Evolutionary conservation across 495 filamentous ascomycete species (phyloP).

Genomic region (Lepidopterella palustris): DNA sequence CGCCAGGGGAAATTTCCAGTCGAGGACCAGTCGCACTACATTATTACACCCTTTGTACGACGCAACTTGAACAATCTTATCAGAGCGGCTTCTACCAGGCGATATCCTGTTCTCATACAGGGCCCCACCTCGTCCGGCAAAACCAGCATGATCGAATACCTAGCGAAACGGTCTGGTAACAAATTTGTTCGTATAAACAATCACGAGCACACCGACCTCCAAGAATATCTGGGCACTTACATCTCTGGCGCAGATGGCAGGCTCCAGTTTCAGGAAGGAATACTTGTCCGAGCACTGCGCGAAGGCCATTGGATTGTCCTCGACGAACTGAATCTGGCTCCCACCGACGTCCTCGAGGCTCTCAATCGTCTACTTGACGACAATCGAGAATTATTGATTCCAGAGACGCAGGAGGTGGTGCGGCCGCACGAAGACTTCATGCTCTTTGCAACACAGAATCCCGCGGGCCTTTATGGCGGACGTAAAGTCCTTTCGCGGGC

Average conservation of each 20-base stretch:
- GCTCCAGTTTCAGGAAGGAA: constrained; percentile 83
- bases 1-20: constrained; percentile 58
- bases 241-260: constrained; percentile 77
- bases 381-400: constrained; percentile 94
- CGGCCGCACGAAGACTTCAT: constrained; percentile 91
- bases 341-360: constrained; percentile 92
- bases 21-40: constrained; percentile 79
- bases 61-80: constrained; percentile 91
- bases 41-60: constrained; percentile 91
- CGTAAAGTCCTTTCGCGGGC: constrained; percentile 87
- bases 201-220: constrained; percentile 96
- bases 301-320: constrained; percentile 97
- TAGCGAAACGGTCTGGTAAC: constrained; percentile 91
- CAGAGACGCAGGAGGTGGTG: constrained; percentile 91
- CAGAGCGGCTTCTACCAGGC: constrained; percentile 80
- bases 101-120: constrained; percentile 92
- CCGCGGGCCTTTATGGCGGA: constrained; percentile 90
- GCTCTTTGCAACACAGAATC: constrained; percentile 98
- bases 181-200: constrained; percentile 99
- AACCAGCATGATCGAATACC: constrained; percentile 98
- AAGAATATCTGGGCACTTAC: constrained; percentile 96
- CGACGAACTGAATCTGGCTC: constrained; percentile 93
- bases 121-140: constrained; percentile 96
- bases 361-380: constrained; percentile 93
- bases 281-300: constrained; percentile 85